Percentiles rank a stretch among this genome's conserved stretches.
Conservation (phyloP, 2,329 filamentous ascomycete genomes). For the Dryadomyces quercivorus region DNA sequence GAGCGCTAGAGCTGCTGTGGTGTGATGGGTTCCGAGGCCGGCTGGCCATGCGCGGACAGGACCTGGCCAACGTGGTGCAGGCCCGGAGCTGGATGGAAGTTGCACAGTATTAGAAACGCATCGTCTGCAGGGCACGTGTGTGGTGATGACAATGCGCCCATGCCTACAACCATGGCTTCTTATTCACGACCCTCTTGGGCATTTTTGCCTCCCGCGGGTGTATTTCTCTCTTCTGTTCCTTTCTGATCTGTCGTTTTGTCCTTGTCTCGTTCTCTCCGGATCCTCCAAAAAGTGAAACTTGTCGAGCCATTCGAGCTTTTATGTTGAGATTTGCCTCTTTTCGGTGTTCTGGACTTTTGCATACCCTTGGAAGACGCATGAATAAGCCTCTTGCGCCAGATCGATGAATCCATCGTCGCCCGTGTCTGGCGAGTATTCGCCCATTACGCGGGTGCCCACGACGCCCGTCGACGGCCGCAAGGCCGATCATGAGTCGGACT, state of each 20-base stretch:
- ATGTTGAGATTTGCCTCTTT: too few species aligned
- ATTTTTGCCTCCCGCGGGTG: not conserved
- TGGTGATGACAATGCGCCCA: not conserved
- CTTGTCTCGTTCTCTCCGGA: too few species aligned
- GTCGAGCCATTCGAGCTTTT: too few species aligned
- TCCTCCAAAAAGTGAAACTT: too few species aligned
- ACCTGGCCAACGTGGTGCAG: constrained; percentile 26
- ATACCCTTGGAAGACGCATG: too few species aligned
- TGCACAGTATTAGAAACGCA: constrained; percentile 10
- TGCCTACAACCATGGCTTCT: not conserved
- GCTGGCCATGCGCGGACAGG: constrained; percentile 27
- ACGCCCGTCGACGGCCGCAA: not conserved
- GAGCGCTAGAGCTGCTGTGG: constrained; percentile 34
- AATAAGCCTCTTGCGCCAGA: too few species aligned
- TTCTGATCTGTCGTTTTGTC: not conserved
- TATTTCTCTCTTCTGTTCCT: not conserved
- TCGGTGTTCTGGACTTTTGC: too few species aligned
- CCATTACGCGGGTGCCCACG: not conserved
- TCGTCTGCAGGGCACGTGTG: not conserved
- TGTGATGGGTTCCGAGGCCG: constrained; percentile 30
- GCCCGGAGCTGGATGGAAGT: constrained; percentile 25
- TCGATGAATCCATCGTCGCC: too few species aligned
- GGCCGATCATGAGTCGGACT: not conserved
- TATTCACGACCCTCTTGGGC: not conserved
- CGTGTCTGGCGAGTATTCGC: not conserved